A percentile compares a stretch with the other conserved stretches of the same genome.
phyloP scores from a whole-genome alignment of 768 basidiomycete species.

The Lenzites betulinus region DNA sequence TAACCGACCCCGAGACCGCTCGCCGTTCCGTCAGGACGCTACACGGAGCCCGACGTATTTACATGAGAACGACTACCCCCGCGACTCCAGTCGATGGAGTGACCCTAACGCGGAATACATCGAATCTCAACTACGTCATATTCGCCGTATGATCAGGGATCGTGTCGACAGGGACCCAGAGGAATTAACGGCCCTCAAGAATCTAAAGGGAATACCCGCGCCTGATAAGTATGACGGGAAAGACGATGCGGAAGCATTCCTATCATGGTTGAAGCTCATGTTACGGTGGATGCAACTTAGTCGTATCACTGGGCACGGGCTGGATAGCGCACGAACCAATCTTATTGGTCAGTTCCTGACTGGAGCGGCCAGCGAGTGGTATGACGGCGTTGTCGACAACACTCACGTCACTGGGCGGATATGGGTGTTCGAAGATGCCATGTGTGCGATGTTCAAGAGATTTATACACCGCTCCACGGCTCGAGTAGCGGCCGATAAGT shows the following conservation, averaged over 20 bases:
- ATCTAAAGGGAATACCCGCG: background rate
- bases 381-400: background rate
- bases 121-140: too few species aligned
- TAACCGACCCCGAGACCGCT: too few species aligned
- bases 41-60: too few species aligned
- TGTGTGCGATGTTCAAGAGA: background rate
- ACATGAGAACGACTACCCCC: too few species aligned
- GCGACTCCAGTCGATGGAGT: too few species aligned
- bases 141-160: too few species aligned
- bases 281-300: background rate
- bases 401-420: background rate
- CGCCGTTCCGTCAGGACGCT: too few species aligned
- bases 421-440: background rate
- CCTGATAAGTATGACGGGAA: background rate
- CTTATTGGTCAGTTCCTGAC: background rate
- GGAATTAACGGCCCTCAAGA: background rate
- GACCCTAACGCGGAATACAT: too few species aligned
- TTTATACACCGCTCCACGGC: background rate
- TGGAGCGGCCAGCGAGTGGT: background rate
- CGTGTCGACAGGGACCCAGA: too few species aligned
- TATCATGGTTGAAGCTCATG: background rate
- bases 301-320: background rate
- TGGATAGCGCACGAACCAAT: background rate
- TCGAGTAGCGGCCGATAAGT: background rate
- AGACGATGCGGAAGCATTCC: constrained; percentile 1